Conservation (phyloP, 257 asterid species). For the Lycium barbarum region DNA sequence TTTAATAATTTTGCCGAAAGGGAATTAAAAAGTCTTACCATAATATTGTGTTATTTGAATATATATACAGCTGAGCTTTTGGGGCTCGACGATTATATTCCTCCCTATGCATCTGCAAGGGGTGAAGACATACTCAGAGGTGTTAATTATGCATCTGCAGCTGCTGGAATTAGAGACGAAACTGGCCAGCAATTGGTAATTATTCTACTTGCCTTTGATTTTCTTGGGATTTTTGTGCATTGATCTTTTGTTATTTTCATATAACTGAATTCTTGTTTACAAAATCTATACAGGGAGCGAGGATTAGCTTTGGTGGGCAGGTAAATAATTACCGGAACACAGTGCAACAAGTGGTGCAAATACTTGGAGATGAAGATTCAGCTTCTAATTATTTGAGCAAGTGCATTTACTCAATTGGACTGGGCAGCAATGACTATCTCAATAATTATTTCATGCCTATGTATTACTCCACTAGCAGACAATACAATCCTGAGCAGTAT, state of each 20-base stretch:
- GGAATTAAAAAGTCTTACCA: too few relatives aligned
- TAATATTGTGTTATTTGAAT: too few relatives aligned
- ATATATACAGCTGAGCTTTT: slow-evolving; percentile 50
- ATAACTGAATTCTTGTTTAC: not conserved
- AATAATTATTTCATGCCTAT: slow-evolving; percentile 61
- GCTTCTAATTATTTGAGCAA: slow-evolving; percentile 51
- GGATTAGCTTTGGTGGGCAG: slow-evolving; percentile 66
- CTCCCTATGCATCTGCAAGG: slow-evolving; percentile 51
- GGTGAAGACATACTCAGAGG: slow-evolving; percentile 48
- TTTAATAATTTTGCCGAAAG: too few relatives aligned
- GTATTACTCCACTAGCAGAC: slow-evolving; percentile 46
- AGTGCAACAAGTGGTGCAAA: slow-evolving; percentile 57
- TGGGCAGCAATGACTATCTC: slow-evolving; percentile 62
- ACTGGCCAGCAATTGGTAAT: slow-evolving; percentile 54
- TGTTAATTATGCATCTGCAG: slow-evolving; percentile 65
- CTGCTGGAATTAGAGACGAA: slow-evolving; percentile 63
- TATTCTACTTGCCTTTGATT: not conserved
- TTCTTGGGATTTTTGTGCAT: not conserved
- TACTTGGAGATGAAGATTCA: slow-evolving; percentile 48
- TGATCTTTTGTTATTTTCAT: not conserved
- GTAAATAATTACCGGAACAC: slow-evolving; percentile 77
- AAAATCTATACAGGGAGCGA: slow-evolving; percentile 56
- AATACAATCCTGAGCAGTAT: slow-evolving; percentile 46
- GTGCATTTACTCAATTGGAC: slow-evolving; percentile 49
- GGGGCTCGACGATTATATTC: slow-evolving; percentile 53